A percentile compares a stretch with the other conserved stretches of the same genome.
These are phyloP conservation scores for Salix suchowensis DNA, from an alignment of 345 rosid genomes.

Conservation along the genomic window DNA sequence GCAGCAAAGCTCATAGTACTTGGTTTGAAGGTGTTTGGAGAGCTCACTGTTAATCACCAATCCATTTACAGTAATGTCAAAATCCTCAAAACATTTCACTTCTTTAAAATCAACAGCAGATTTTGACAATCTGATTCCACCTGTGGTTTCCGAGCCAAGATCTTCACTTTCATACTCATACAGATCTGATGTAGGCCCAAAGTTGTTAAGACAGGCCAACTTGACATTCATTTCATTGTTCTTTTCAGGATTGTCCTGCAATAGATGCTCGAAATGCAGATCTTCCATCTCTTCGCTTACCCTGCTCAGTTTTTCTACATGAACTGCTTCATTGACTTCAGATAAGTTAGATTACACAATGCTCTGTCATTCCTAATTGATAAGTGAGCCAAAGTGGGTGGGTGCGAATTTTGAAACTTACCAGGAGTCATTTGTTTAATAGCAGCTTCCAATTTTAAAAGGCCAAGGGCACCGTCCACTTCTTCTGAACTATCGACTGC, in stretches of 20 bases:
- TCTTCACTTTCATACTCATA: conserved; percentile 20
- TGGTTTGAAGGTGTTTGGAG: conserved; percentile 23
- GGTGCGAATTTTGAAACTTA: too few relatives aligned
- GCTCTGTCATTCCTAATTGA: too few relatives aligned
- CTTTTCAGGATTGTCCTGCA: background rate
- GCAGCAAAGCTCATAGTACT: conserved; percentile 42
- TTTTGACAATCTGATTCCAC: conserved; percentile 24
- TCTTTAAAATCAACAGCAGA: conserved; percentile 25
- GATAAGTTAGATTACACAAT: too few relatives aligned
- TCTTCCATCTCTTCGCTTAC: conserved; percentile 1
- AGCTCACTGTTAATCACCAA: conserved; percentile 30
- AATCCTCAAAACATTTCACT: conserved; percentile 34
- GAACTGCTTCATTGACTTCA: background rate
- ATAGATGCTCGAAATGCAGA: conserved; percentile 4
- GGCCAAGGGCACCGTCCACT: too few relatives aligned
- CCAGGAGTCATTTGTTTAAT: too few relatives aligned
- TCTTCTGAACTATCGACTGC: too few relatives aligned
- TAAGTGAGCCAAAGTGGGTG: too few relatives aligned
- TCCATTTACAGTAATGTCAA: conserved; percentile 30
- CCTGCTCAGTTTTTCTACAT: background rate
- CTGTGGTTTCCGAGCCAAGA: conserved; percentile 16
- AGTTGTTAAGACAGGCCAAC: background rate
- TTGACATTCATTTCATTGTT: conserved; percentile 4
- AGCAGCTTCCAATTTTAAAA: too few relatives aligned
- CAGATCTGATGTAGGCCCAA: conserved; percentile 4